Percentiles rank a stretch among this genome's conserved stretches.
phyloP scores from a whole-genome alignment of 116 monocot genomes.

The Trichopus zeylanicus region DNA sequence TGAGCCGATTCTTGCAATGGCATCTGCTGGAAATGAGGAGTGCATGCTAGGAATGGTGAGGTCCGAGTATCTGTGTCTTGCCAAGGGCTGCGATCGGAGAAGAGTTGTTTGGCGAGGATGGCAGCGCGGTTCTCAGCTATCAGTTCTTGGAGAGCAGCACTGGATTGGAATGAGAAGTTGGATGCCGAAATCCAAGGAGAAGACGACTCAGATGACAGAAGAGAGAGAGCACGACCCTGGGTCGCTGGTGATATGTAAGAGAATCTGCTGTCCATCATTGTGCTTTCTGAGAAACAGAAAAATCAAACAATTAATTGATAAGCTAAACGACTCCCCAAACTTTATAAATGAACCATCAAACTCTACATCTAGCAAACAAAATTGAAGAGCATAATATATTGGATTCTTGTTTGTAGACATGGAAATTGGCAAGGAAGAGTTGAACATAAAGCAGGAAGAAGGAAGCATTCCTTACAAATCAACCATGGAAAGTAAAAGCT shows the following conservation, averaged over 20 bases:
- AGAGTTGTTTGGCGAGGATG: slow-evolving; percentile 20
- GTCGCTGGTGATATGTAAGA: slow-evolving; percentile 17
- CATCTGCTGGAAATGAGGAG: slow-evolving; percentile 6
- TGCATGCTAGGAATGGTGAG: background rate
- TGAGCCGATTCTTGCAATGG: slow-evolving; percentile 3
- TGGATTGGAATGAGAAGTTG: slow-evolving; percentile 58
- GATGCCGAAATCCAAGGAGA: slow-evolving; percentile 37
- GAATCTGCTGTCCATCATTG: slow-evolving; percentile 20
- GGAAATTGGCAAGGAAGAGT: too few species aligned
- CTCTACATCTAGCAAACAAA: too few species aligned
- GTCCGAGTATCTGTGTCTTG: background rate
- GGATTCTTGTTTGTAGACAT: too few species aligned
- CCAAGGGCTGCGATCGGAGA: slow-evolving; percentile 13
- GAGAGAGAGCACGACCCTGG: slow-evolving; percentile 83
- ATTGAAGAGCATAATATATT: too few species aligned
- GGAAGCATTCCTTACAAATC: too few species aligned
- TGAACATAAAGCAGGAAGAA: too few species aligned
- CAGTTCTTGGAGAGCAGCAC: slow-evolving; percentile 59
- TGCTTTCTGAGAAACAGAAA: slow-evolving; percentile 22
- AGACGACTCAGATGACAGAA: slow-evolving; percentile 69
- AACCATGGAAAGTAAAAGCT: too few species aligned
- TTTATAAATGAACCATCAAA: too few species aligned
- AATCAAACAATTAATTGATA: background rate
- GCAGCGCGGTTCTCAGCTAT: slow-evolving; percentile 78
- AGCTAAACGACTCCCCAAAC: background rate